A percentile compares a stretch with the other conserved stretches of the same genome.
These are phyloP conservation scores for Beauveria medogensis DNA, from an alignment of 2,329 filamentous ascomycete genomes.

Conservation along the genomic window DNA sequence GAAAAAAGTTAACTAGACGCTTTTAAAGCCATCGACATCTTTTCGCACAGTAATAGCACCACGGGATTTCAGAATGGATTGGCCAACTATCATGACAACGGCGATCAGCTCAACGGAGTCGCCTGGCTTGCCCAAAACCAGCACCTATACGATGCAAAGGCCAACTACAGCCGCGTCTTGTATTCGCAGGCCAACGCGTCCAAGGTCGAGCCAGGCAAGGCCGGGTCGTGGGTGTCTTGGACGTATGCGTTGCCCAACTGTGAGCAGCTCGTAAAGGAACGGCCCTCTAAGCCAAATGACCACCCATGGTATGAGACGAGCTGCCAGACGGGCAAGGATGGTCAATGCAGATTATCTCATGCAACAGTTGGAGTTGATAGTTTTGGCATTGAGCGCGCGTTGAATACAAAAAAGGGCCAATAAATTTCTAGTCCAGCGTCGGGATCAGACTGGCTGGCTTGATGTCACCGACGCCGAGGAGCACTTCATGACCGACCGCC, in stretches of 20 bases:
- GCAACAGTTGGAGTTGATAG: too few species aligned
- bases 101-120: slow-evolving; percentile 11
- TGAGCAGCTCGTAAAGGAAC: background rate
- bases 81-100: background rate
- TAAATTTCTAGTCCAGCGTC: too few species aligned
- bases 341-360: slow-evolving; percentile 4
- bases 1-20: too few species aligned
- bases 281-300: background rate
- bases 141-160: slow-evolving; percentile 11
- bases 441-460: too few species aligned
- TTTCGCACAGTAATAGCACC: slow-evolving; percentile 12
- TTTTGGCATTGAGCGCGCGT: too few species aligned
- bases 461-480: too few species aligned
- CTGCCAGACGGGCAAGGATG: slow-evolving; percentile 11
- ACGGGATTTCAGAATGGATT: slow-evolving; percentile 13
- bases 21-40: slow-evolving; percentile 11
- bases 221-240: slow-evolving; percentile 12
- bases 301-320: slow-evolving; percentile 10
- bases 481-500: too few species aligned
- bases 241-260: slow-evolving; percentile 14
- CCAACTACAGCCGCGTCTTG: slow-evolving; percentile 14
- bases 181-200: slow-evolving; percentile 9
- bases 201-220: slow-evolving; percentile 9
- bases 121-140: slow-evolving; percentile 13
- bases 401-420: too few species aligned